phyloP scores from a whole-genome alignment of 768 basidiomycete genomes.

The Lentinula edodes region DNA sequence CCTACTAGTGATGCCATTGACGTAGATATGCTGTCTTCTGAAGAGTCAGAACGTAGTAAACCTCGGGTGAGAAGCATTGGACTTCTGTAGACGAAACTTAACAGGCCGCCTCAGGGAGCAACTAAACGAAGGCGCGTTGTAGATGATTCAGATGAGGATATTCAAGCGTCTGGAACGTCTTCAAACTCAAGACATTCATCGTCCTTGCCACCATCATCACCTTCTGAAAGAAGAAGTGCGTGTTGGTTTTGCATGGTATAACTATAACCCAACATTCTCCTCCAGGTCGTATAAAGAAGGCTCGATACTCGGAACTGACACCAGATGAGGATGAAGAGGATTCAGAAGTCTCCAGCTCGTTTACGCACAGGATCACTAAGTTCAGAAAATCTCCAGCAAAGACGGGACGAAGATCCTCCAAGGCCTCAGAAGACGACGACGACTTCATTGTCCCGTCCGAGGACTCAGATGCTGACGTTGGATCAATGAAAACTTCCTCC shows the following conservation, averaged over 20 bases:
- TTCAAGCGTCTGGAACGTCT: constrained; percentile 17
- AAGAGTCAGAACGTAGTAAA: constrained; percentile 34
- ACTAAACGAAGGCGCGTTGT: constrained; percentile 66
- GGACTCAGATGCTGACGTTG: constrained; percentile 53
- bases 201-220: constrained; percentile 29
- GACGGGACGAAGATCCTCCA: constrained; percentile 34
- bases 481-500: constrained; percentile 41
- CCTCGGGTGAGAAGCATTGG: constrained; percentile 23
- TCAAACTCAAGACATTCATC: constrained; percentile 17
- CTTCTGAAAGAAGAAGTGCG: constrained; percentile 26
- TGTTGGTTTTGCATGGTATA: not conserved
- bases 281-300: constrained; percentile 53
- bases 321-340: constrained; percentile 49
- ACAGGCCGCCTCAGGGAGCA: constrained; percentile 23
- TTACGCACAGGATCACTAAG: constrained; percentile 54
- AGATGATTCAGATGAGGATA: constrained; percentile 72
- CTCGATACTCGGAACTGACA: constrained; percentile 43
- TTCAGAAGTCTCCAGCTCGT: constrained; percentile 33
- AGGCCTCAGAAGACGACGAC: constrained; percentile 53
- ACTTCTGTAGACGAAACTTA: not conserved
- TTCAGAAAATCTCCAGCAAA: constrained; percentile 63
- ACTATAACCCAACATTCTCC: constrained; percentile 5
- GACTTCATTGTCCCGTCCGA: constrained; percentile 64
- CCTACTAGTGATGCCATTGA: constrained; percentile 78
- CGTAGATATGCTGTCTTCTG: constrained; percentile 62